Base-by-base conservation (phyloP, 352 stramenopile species). In the Globisporangium carolinianum region DNA sequence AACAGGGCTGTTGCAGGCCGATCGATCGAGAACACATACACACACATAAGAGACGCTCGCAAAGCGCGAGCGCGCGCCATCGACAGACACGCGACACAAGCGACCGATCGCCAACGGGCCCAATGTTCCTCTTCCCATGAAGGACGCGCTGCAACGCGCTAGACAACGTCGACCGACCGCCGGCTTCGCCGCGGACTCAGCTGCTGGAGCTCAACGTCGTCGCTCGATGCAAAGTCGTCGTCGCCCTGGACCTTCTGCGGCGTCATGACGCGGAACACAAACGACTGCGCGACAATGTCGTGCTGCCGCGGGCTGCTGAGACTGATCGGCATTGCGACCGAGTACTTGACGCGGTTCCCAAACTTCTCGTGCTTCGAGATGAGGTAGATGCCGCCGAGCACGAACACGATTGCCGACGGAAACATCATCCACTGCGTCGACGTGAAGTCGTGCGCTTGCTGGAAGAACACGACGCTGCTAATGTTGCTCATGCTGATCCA, bases 401-500 rank as follows among this genome's bases (percentile, higher is more conserved):
- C 85, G n/a, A 89, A 65, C 11, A 72, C 43, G 49, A 95, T 83
- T 9, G 85, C 85, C 41, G 61, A 65, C 5, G 83, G 83, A 68
- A 93, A 95, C 62, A 92, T 86, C 60, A 87, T 77, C 79, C 83
- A 92, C 71, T 95, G 85, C 5, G 82, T 76, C 53, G 63, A 71
- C 37, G 79, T 92, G 51, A 95, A 95, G 57, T 74, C 77, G 63
- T 91, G 81, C 50, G 80, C 77, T 56, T 95, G 83, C 68, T 95
- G 83, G 69, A 92, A 95, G 53, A 91, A 95, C 9, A 95, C 83
- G 53, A 93, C 83, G 47, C 85, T 83, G 38, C 79, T 88, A 60
- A 95, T 89, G 75, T 92, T 92, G 57, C 79, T 91, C 77, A 91
- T 89, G 17, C 68, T 86, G 65, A 95, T 95, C 83, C 83, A 95